A percentile compares a stretch with the other conserved stretches of the same genome.
Conservation (phyloP, 129 eudicot genomes). For the Saussurea involucrata region DNA sequence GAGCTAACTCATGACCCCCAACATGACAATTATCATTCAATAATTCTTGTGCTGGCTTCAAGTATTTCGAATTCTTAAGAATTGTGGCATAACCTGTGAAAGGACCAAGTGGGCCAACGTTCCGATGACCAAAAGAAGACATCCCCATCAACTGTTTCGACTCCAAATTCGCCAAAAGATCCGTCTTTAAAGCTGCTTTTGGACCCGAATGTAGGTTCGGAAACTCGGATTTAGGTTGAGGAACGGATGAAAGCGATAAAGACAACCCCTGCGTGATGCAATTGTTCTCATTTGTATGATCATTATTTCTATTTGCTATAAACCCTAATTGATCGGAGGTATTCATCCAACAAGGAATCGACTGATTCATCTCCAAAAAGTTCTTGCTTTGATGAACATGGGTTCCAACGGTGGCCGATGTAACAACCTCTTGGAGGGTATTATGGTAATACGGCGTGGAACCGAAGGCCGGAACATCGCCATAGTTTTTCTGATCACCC, state of each 20-base stretch:
- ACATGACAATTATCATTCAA: constrained; percentile 58
- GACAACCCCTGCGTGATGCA: constrained; percentile 52
- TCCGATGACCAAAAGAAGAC: constrained; percentile 33
- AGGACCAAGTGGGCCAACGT: constrained; percentile 76
- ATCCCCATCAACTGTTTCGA: constrained; percentile 19
- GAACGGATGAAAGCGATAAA: constrained; percentile 62
- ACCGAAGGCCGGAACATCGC: constrained; percentile 20
- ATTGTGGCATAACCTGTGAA: constrained; percentile 84
- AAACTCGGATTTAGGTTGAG: constrained; percentile 24
- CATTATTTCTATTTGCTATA: constrained; percentile 16
- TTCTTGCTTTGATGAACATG: constrained; percentile 32
- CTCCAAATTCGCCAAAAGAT: constrained; percentile 18
- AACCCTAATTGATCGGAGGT: constrained; percentile 36
- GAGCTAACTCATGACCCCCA: constrained; percentile 26
- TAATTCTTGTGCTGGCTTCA: constrained; percentile 70
- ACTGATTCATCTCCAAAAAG: constrained; percentile 7
- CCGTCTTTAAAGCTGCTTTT: constrained; percentile 16
- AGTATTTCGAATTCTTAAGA: constrained; percentile 62
- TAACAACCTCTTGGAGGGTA: constrained; percentile 53
- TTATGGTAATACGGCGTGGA: constrained; percentile 43
- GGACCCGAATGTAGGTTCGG: constrained; percentile 18
- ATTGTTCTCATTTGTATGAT: constrained; percentile 23
- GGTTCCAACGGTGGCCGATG: constrained; percentile 36
- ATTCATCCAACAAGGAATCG: constrained; percentile 39
- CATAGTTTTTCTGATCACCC: constrained; percentile 28